Percentiles rank a stretch among this genome's conserved stretches.
phyloP scores from a whole-genome alignment of 257 asterid species.

The Salvia hispanica region DNA sequence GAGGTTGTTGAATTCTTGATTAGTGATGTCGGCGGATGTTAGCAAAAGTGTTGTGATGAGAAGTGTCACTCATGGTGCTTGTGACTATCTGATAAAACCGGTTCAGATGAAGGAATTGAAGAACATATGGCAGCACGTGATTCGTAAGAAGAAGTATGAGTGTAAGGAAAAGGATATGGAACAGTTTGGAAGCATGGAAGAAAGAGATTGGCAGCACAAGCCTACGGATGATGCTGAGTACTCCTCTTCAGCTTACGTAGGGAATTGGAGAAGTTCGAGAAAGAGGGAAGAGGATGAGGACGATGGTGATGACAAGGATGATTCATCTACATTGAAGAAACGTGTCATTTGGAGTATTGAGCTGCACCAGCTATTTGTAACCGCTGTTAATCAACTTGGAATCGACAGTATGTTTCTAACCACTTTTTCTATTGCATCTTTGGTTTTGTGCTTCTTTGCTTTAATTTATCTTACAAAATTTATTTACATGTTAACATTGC shows the following conservation, averaged over 20 bases:
- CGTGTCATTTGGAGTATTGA: slow-evolving; percentile 62
- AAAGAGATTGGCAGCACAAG: slow-evolving; percentile 60
- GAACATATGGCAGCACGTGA: slow-evolving; percentile 95
- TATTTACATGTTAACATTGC: no score
- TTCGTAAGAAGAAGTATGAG: slow-evolving; percentile 76
- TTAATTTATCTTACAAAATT: background rate
- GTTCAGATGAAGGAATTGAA: slow-evolving; percentile 85
- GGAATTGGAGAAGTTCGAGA: slow-evolving; percentile 62
- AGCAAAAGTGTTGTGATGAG: slow-evolving; percentile 82
- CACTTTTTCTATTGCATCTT: background rate
- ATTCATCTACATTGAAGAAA: slow-evolving; percentile 31
- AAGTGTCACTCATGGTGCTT: slow-evolving; percentile 90
- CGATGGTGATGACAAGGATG: slow-evolving; percentile 40
- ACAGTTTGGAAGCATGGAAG: slow-evolving; percentile 72
- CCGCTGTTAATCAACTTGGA: slow-evolving; percentile 61
- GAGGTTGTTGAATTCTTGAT: slow-evolving; percentile 15
- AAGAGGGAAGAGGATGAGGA: slow-evolving; percentile 58
- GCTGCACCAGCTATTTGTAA: no score
- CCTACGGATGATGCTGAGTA: slow-evolving; percentile 62
- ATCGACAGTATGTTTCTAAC: slow-evolving; percentile 44
- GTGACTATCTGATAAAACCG: slow-evolving; percentile 89
- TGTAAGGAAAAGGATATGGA: slow-evolving; percentile 65
- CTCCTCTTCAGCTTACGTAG: slow-evolving; percentile 77
- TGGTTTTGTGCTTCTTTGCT: background rate
- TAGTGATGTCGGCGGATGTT: slow-evolving; percentile 99